Conservation (phyloP, 148 eudicot genomes). For the Chenopodium berlandieri region DNA sequence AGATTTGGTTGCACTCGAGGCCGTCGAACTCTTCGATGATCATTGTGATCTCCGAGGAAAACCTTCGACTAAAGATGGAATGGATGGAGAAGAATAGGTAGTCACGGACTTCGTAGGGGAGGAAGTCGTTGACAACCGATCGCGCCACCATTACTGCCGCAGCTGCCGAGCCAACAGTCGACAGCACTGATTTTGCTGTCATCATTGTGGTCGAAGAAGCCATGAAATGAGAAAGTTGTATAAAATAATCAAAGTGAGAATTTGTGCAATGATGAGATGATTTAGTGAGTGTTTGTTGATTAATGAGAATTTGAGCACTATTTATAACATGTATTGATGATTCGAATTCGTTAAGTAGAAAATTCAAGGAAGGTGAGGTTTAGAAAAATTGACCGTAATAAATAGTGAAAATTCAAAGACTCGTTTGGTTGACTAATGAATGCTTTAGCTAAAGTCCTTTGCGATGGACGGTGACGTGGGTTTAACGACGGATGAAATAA, state of each 20-base stretch:
- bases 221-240: background rate
- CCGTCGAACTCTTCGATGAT: slow-evolving; percentile 53
- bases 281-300: background rate
- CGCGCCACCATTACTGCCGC: slow-evolving; percentile 51
- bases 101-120: slow-evolving; percentile 42
- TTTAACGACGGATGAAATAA: too few relatives aligned
- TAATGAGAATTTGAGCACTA: background rate
- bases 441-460: too few relatives aligned
- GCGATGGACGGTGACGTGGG: too few relatives aligned
- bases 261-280: too few relatives aligned
- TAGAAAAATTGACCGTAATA: too few relatives aligned
- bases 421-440: too few relatives aligned
- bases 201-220: background rate
- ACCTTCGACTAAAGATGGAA: slow-evolving; percentile 28
- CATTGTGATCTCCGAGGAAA: slow-evolving; percentile 39
- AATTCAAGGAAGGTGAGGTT: too few relatives aligned
- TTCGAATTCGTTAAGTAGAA: too few relatives aligned
- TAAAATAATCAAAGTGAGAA: background rate
- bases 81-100: slow-evolving; percentile 34
- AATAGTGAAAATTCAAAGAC: too few relatives aligned
- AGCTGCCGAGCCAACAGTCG: slow-evolving; percentile 45
- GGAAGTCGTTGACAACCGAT: slow-evolving; percentile 33
- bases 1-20: slow-evolving; percentile 40
- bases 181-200: slow-evolving; percentile 38
- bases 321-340: too few relatives aligned